Evolutionary conservation across 2,329 filamentous ascomycete genomes (phyloP).

Genomic region (Madurella mycetomatis): DNA sequence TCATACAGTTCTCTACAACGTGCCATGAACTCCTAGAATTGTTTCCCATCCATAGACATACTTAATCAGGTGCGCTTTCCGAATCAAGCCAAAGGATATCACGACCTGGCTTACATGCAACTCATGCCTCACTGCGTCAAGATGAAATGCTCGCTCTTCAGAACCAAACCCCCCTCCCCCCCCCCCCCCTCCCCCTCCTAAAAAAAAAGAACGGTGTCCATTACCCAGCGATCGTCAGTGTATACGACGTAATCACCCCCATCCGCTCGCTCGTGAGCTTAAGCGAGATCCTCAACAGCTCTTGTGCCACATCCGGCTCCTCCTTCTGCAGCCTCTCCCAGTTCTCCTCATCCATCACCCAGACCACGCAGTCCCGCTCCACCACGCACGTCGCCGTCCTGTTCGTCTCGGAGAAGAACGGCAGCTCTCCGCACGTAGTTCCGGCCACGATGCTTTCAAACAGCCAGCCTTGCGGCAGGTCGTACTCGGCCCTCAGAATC

Average conservation of each 20-base stretch:
- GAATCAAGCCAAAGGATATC: too few relatives aligned
- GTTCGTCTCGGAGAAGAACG: constrained; percentile 88
- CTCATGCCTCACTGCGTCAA: too few relatives aligned
- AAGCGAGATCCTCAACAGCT: constrained; percentile 80
- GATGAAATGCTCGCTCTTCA: too few relatives aligned
- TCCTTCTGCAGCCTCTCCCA: constrained; percentile 71
- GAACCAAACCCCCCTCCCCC: neutral
- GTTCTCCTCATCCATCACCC: constrained; percentile 67
- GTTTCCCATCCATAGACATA: too few relatives aligned
- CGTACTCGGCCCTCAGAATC: constrained; percentile 84
- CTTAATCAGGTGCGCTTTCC: too few relatives aligned
- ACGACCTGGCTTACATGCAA: too few relatives aligned
- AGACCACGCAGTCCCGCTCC: constrained; percentile 76
- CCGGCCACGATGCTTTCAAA: constrained; percentile 91
- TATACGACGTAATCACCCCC: constrained; percentile 59
- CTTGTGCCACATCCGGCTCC: constrained; percentile 73
- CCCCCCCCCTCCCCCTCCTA: too few relatives aligned
- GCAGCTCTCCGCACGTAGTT: constrained; percentile 90
- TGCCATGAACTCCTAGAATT: too few relatives aligned
- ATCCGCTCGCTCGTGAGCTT: constrained; percentile 94
- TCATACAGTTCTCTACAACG: too few relatives aligned
- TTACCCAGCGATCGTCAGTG: constrained; percentile 46
- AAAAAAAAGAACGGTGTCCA: too few relatives aligned
- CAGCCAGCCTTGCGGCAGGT: constrained; percentile 81
- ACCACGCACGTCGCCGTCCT: constrained; percentile 83